Evolutionary conservation across 2,329 filamentous ascomycete genomes (phyloP).

Genomic region (Fusarium concolor): DNA sequence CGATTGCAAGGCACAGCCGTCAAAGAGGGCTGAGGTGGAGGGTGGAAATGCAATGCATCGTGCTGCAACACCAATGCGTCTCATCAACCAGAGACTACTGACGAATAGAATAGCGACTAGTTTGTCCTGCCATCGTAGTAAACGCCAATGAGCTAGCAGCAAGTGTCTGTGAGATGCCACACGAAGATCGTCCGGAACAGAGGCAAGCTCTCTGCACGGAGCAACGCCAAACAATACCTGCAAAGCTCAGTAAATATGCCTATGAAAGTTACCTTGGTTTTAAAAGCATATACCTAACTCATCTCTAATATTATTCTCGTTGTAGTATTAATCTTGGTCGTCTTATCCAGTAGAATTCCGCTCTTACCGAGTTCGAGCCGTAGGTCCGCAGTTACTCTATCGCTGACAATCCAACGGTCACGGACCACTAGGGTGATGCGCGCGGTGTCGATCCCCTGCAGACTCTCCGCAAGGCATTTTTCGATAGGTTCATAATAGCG

Average conservation of each 20-base stretch:
- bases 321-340: too few species aligned
- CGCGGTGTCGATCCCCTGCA: slow-evolving; percentile 43
- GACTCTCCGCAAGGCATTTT: slow-evolving; percentile 46
- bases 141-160: slow-evolving; percentile 20
- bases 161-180: slow-evolving; percentile 11
- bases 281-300: not conserved
- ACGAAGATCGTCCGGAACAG: slow-evolving; percentile 28
- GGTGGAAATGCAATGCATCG: slow-evolving; percentile 41
- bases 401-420: slow-evolving; percentile 32
- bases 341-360: not conserved
- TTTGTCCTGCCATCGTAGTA: slow-evolving; percentile 1
- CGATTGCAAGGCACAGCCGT: slow-evolving; percentile 44
- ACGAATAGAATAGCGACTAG: slow-evolving; percentile 14
- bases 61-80: slow-evolving; percentile 20
- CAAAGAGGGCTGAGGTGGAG: slow-evolving; percentile 47
- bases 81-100: slow-evolving; percentile 9
- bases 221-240: not conserved
- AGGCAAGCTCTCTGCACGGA: slow-evolving; percentile 6
- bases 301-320: not conserved
- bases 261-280: too few species aligned
- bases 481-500: slow-evolving; percentile 48
- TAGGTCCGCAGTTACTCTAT: slow-evolving; percentile 8
- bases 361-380: not conserved
- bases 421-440: slow-evolving; percentile 26
- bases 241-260: not conserved